Evolutionary conservation across 805 yeast species (phyloP).

Genomic region (Ogataea kodamae): DNA sequence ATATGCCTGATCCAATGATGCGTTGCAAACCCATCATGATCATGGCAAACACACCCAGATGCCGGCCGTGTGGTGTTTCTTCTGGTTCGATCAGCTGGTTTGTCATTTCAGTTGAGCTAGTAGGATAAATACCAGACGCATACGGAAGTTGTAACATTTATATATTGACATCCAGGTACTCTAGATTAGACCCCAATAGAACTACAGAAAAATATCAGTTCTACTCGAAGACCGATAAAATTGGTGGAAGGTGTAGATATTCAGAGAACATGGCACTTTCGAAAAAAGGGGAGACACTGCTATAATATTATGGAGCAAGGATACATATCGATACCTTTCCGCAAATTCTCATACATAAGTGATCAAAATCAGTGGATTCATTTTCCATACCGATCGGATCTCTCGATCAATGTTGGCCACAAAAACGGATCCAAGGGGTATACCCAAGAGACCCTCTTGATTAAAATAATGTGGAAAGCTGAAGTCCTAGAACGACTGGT

Average conservation of each 20-base stretch:
- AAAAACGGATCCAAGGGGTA: slow-evolving; percentile 1
- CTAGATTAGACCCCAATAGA: slow-evolving; percentile 4
- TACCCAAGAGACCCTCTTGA: slow-evolving; percentile 6
- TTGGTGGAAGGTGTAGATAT: slow-evolving; percentile 6
- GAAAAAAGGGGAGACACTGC: neutral
- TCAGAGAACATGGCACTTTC: neutral
- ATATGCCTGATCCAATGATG: slow-evolving; percentile 75
- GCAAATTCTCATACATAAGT: slow-evolving; percentile 22
- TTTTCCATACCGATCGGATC: slow-evolving; percentile 25
- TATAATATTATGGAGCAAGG: slow-evolving; percentile 2
- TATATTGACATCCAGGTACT: neutral
- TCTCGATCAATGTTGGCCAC: slow-evolving; percentile 17
- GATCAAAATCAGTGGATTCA: slow-evolving; percentile 23
- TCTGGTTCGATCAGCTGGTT: slow-evolving; percentile 33
- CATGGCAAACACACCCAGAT: slow-evolving; percentile 66
- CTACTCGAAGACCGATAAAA: slow-evolving; percentile 3
- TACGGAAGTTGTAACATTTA: neutral
- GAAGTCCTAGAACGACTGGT: slow-evolving; percentile 23
- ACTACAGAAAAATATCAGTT: slow-evolving; percentile 1
- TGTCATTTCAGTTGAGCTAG: too few species aligned
- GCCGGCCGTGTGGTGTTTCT: slow-evolving; percentile 70
- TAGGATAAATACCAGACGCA: too few species aligned
- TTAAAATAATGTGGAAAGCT: slow-evolving; percentile 24
- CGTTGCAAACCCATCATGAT: slow-evolving; percentile 61
- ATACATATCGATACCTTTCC: slow-evolving; percentile 15